Conservation (phyloP, 345 rosid species). For the Cardamine chenopodiifolia region DNA sequence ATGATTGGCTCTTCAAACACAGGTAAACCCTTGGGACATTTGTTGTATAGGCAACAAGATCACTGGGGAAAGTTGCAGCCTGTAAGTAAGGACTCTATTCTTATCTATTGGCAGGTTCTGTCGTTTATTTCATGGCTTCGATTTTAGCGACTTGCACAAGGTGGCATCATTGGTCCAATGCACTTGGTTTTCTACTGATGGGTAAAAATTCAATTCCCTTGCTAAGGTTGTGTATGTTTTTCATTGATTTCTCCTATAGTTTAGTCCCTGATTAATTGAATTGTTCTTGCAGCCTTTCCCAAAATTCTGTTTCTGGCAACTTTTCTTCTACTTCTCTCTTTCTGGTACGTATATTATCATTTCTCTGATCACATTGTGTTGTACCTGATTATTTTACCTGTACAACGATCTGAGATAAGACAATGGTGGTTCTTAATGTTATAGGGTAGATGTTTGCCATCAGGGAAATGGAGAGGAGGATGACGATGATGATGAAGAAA, state of each 20-base stretch:
- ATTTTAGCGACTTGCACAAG: conserved; percentile 43
- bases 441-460: conserved; percentile 82
- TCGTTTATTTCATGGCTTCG: conserved; percentile 41
- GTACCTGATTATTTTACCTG: background rate
- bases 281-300: conserved; percentile 59
- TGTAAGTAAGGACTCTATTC: conserved; percentile 5
- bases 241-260: background rate
- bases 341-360: conserved; percentile 53
- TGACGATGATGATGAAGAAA: conserved; percentile 51
- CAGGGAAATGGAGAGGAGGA: conserved; percentile 58
- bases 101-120: conserved; percentile 37
- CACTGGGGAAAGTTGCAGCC: background rate
- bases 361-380: background rate
- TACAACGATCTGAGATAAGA: conserved; percentile 10
- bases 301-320: conserved; percentile 59
- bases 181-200: conserved; percentile 43
- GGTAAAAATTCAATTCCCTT: conserved; percentile 17
- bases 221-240: background rate
- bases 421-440: conserved; percentile 33
- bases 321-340: conserved; percentile 62
- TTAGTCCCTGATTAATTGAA: background rate
- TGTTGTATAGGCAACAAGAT: background rate
- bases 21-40: background rate
- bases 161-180: conserved; percentile 48
- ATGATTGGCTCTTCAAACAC: conserved; percentile 47